Evolutionary conservation across 2,329 filamentous ascomycete species (phyloP).

Genomic region (Cladophialophora psammophila): DNA sequence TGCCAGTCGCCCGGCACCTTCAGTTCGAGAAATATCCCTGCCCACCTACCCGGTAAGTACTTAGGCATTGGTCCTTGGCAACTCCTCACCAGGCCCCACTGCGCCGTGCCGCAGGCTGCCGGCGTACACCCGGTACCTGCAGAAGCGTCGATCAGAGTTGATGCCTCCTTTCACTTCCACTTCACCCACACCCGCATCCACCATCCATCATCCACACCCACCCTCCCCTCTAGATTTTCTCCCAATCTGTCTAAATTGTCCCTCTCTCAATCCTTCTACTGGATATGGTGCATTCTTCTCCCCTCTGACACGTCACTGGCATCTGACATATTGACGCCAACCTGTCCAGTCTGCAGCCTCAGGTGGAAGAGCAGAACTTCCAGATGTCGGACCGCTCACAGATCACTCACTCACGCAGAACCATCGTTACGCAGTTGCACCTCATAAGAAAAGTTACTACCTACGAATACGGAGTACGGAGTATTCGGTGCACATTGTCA

Average conservation of each 20-base stretch:
- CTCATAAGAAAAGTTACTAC: not conserved
- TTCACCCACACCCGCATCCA: not conserved
- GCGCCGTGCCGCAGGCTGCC: not conserved
- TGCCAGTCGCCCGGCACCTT: constrained; percentile 18
- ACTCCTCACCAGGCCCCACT: not conserved
- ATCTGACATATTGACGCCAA: constrained; percentile 7
- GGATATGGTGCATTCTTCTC: not conserved
- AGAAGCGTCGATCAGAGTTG: constrained; percentile 26
- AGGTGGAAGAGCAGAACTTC: not conserved
- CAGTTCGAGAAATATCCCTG: constrained; percentile 1
- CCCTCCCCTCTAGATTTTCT: constrained; percentile 11
- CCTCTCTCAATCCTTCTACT: not conserved
- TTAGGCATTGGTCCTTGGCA: not conserved
- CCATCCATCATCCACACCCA: not conserved
- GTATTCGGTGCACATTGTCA: not conserved
- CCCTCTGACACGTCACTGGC: constrained; percentile 11
- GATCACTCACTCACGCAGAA: no score
- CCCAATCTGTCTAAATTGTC: constrained; percentile 19
- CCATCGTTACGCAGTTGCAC: not conserved
- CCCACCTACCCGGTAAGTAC: no score
- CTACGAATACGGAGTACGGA: not conserved
- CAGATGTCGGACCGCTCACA: constrained; percentile 2
- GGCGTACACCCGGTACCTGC: constrained; percentile 19
- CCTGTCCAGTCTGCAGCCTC: not conserved
- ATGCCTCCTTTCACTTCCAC: constrained; percentile 1